Evolutionary conservation across 2,329 filamentous ascomycete species (phyloP).

Genomic region (Emmonsia crescens): DNA sequence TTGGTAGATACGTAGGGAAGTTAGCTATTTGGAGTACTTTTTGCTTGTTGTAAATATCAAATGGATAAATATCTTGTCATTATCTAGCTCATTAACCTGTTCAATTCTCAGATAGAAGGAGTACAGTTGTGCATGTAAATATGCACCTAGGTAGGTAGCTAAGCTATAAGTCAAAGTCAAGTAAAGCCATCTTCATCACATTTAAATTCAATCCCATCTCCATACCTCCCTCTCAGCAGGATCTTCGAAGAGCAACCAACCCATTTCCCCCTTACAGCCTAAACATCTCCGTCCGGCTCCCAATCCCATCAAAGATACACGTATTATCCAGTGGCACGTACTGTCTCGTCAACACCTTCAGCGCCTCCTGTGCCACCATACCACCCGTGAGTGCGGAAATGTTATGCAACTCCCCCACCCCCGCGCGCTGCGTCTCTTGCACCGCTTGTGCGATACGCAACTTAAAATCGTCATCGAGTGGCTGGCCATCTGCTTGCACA

Average conservation of each 20-base stretch:
- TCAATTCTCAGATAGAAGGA: too few relatives aligned
- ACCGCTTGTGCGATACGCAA: slow-evolving; percentile 45
- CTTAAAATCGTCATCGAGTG: slow-evolving; percentile 40
- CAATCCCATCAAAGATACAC: slow-evolving; percentile 52
- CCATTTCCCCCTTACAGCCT: slow-evolving; percentile 26
- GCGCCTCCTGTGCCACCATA: slow-evolving; percentile 91
- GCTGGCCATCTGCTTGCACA: slow-evolving; percentile 28
- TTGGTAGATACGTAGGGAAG: too few relatives aligned
- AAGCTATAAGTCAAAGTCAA: too few relatives aligned
- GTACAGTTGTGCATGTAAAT: too few relatives aligned
- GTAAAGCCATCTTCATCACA: too few relatives aligned
- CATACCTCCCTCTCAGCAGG: background rate
- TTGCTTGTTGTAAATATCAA: too few relatives aligned
- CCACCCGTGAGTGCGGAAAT: slow-evolving; percentile 79
- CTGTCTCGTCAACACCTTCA: slow-evolving; percentile 64
- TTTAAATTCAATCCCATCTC: background rate
- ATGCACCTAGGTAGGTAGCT: too few relatives aligned
- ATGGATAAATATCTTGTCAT: too few relatives aligned
- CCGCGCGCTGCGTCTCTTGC: slow-evolving; percentile 62
- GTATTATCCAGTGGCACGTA: slow-evolving; percentile 55
- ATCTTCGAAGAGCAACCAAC: background rate
- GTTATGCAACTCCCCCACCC: slow-evolving; percentile 83
- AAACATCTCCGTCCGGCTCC: slow-evolving; percentile 45
- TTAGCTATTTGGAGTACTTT: too few relatives aligned
- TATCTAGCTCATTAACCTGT: too few relatives aligned